phyloP scores from a whole-genome alignment of 257 asterid species.

The Paulownia fortunei region DNA sequence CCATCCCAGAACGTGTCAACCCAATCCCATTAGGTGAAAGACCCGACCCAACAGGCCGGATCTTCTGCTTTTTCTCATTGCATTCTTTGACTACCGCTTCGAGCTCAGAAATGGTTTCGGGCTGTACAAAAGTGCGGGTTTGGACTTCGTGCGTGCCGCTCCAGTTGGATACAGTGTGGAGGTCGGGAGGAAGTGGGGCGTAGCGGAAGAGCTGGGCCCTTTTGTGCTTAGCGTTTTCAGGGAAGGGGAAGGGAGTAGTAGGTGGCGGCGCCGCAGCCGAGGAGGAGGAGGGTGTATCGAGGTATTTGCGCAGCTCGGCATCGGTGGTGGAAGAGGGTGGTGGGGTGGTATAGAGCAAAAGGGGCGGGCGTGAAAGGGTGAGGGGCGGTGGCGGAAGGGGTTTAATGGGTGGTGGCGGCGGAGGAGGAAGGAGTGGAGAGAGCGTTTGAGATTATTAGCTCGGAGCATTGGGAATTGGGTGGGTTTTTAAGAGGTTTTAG shows the following conservation, averaged over 20 bases:
- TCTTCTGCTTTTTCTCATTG: slow-evolving; percentile 68
- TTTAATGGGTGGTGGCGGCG: slow-evolving; percentile 30
- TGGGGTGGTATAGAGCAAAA: slow-evolving; percentile 48
- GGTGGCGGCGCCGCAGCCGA: slow-evolving; percentile 85
- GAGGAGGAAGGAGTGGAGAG: slow-evolving; percentile 52
- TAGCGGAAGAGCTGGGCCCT: slow-evolving; percentile 89
- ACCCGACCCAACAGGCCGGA: slow-evolving; percentile 94
- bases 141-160: slow-evolving; percentile 97
- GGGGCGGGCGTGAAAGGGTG: slow-evolving; percentile 35
- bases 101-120: slow-evolving; percentile 66
- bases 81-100: slow-evolving; percentile 62
- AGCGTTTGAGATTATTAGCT: slow-evolving; percentile 50
- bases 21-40: slow-evolving; percentile 95
- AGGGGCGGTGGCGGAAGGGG: slow-evolving; percentile 30
- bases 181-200: slow-evolving; percentile 91
- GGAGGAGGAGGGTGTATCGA: slow-evolving; percentile 76
- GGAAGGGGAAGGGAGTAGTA: slow-evolving; percentile 90
- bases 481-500: slow-evolving; percentile 41
- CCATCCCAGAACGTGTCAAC: slow-evolving; percentile 84
- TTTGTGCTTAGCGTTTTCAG: slow-evolving; percentile 79
- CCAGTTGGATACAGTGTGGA: slow-evolving; percentile 93
- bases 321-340: slow-evolving; percentile 61
- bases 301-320: slow-evolving; percentile 81
- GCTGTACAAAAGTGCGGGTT: slow-evolving; percentile 84
- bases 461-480: slow-evolving; percentile 53